Evolutionary conservation across 2,329 filamentous ascomycete species (phyloP).

Genomic region (Dactylellina parvicollis): DNA sequence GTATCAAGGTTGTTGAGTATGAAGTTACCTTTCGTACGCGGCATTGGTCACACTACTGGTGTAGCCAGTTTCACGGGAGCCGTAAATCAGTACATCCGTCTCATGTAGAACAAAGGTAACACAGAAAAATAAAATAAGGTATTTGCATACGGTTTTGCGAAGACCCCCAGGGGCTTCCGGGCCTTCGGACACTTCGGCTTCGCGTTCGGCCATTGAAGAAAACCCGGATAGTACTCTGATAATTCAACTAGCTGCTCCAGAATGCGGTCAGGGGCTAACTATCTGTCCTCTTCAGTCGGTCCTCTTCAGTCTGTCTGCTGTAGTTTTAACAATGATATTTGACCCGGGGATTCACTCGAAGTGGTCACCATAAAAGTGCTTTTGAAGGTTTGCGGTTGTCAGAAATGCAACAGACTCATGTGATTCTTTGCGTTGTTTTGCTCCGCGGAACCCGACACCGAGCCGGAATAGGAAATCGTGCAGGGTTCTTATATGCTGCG

Average conservation of each 20-base stretch:
- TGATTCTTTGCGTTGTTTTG: not conserved
- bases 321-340: too few relatives aligned
- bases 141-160: slow-evolving; percentile 22
- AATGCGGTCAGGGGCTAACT: too few relatives aligned
- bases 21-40: slow-evolving; percentile 61
- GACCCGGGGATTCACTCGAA: too few relatives aligned
- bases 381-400: not conserved
- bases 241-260: too few relatives aligned
- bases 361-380: too few relatives aligned
- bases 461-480: slow-evolving; percentile 18
- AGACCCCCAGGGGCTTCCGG: not conserved
- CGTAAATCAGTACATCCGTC: not conserved
- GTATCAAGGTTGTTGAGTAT: not conserved
- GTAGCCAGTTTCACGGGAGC: not conserved
- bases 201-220: not conserved
- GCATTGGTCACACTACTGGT: slow-evolving; percentile 62
- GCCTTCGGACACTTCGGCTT: slow-evolving; percentile 16
- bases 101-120: not conserved
- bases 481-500: not conserved
- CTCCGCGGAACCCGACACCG: slow-evolving; percentile 31
- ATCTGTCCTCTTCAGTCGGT: too few relatives aligned
- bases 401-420: slow-evolving; percentile 1
- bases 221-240: not conserved
- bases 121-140: not conserved
- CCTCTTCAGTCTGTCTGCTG: too few relatives aligned